Evolutionary conservation across 1,139 yeast species (phyloP), one percentile per base, ranked within the genome.

Genomic region (Debaryomyces udenii): DNA sequence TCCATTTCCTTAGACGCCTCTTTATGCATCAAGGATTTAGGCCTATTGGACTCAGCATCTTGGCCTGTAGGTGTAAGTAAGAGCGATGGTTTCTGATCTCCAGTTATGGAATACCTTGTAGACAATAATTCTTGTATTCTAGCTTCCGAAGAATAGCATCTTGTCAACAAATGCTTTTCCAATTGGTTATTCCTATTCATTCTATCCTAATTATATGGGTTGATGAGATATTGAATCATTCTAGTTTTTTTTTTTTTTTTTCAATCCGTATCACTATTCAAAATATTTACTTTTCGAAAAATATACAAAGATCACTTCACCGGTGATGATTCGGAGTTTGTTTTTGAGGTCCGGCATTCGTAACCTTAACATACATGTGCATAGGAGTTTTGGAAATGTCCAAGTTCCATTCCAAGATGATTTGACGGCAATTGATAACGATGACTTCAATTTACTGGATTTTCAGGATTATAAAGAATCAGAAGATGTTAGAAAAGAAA

Each of bases 41-140:
- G 42, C 38, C 49, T 56, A 32, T 48, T 24, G 20, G 44, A 47
- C 27, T 48, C 50, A 27, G 48, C 27, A 37, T 53, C 52, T 31
- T 46, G 45, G 31, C 66, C 68, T 1, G 83, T 74, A 3, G 81
- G 74, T 13, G 62, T 61, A 38, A 81, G 58, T 11, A 76, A 62
- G 34, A 84, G 57, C 31, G 69, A 66, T 16, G 87, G 86, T 57
- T 81, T 83, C 52, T 81, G 88, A 26, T 69, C 70, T 2, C 87
- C 88, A 0, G 65, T 59, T 11, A 60, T 45, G 0, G 86, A 77
- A 58, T 84, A 86, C 38, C 93, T 59, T 5, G 74, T 63, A 30
- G 72, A 72, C 20, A 86, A 60, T 1, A 83, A 64, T 47, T 80
- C 76, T 11, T 72, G 58, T 4, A 82, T 71, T 62, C 44, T 62